Conservation (phyloP, 2,329 filamentous ascomycete species). For the Truncatella angustata region DNA sequence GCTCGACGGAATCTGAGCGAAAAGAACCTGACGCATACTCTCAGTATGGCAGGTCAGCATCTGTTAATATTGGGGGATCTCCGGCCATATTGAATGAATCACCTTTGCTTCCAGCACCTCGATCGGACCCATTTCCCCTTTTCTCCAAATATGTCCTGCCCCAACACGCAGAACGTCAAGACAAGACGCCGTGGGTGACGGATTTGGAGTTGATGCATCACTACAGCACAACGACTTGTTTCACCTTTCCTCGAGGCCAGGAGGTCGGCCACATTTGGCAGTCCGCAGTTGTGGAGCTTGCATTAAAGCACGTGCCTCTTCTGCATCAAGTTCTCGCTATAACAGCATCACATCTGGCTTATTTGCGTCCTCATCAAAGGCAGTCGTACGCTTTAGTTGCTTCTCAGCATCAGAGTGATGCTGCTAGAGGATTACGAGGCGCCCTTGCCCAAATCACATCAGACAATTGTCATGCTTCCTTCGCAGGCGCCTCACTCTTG, state of each 20-base stretch:
- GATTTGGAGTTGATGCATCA: slow-evolving; percentile 8
- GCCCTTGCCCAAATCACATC: slow-evolving; percentile 22
- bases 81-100: neutral
- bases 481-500: slow-evolving; percentile 30
- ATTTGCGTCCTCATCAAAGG: slow-evolving; percentile 22
- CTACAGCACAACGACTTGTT: slow-evolving; percentile 1
- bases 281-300: neutral
- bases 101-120: neutral
- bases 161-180: neutral
- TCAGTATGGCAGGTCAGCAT: neutral
- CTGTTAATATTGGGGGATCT: neutral
- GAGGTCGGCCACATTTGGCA: slow-evolving; percentile 4
- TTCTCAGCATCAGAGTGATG: slow-evolving; percentile 31
- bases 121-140: slow-evolving; percentile 23
- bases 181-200: slow-evolving; percentile 18
- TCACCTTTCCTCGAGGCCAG: neutral
- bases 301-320: neutral
- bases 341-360: neutral
- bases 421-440: slow-evolving; percentile 27
- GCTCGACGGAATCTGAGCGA: too few relatives aligned
- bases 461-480: slow-evolving; percentile 31
- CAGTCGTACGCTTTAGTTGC: slow-evolving; percentile 24
- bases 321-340: slow-evolving; percentile 6
- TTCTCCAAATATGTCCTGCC: slow-evolving; percentile 21
- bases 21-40: neutral